phyloP scores from a whole-genome alignment of 768 basidiomycete genomes.

The Peribolospora baueri region DNA sequence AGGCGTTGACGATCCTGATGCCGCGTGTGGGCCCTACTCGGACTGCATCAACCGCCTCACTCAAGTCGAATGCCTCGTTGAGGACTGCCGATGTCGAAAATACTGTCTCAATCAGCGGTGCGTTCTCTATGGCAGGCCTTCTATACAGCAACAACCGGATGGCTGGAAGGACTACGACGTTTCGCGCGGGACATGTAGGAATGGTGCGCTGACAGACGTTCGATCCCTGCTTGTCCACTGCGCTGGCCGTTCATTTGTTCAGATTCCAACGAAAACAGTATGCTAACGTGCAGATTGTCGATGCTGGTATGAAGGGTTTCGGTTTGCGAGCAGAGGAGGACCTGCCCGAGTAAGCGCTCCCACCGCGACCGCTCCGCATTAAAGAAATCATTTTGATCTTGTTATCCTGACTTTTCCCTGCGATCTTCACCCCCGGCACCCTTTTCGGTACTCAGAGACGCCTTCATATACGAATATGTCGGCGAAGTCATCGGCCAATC shows the following conservation, averaged over 20 bases:
- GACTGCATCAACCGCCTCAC: constrained; percentile 95
- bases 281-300: constrained; percentile 63
- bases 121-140: constrained; percentile 14
- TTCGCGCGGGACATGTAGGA: neutral
- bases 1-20: constrained; percentile 37
- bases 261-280: constrained; percentile 78
- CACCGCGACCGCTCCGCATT: neutral
- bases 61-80: constrained; percentile 81
- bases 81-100: constrained; percentile 57
- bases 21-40: constrained; percentile 61
- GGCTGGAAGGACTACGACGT: neutral
- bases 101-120: constrained; percentile 88
- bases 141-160: neutral
- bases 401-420: neutral
- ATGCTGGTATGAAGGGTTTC: constrained; percentile 87
- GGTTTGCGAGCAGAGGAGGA: constrained; percentile 50
- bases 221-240: no score
- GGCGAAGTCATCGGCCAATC: constrained; percentile 78
- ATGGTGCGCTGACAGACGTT: no score
- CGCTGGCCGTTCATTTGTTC: neutral
- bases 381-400: no score
- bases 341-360: constrained; percentile 20
- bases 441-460: constrained; percentile 32
- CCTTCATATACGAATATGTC: constrained; percentile 90
- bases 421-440: neutral